Base-by-base conservation (phyloP, 2,329 filamentous ascomycete species). In the Cladosporium sp. region DNA sequence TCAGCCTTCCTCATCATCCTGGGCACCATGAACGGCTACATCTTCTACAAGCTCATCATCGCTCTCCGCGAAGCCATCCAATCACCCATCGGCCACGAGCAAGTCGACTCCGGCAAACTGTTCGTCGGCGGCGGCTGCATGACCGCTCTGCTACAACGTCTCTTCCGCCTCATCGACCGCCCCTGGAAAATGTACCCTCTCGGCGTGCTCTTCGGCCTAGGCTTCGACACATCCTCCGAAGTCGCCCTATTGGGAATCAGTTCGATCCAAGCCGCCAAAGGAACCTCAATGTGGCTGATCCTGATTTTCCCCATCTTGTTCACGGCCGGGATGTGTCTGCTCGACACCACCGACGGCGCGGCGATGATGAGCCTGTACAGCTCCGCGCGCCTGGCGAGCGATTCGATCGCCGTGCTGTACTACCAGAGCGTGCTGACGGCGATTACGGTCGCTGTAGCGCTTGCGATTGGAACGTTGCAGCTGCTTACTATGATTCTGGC, bases 101-200 rank as follows among this genome's bases (percentile, higher is more conserved):
- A 81, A 78, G 51, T 71, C n/a, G 59, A 66, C n/a, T 52, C 68
- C 15, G 69, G 72, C 14, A 70, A 82, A 86, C 38, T 86, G 67
- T 84, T 96, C 15, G 89, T 94, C 71, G 92, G 92, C 0, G 90
- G 86, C 0, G 94, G 94, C 0, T 87, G 93, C 64, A 79, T 97
- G 47, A 89, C 91, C 30, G 82, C 83, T 0, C 75, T 95, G 1
- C 87, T 97, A 63, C 88, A 90, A 66, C 86, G 83, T 68, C 83
- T 96, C 68, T 97, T 98, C 79, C 88, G 87, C 51, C 81, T 96
- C 28, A 86, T 89, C 72, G 84, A 89, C 71, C 78, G 81, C 76
- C 90, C 92, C 0, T 98, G 94, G 94, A 98, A 98, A 78, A 97
- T 97, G 93, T 95, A 96, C 71, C 93, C 92, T 0, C 81, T 97